Base-by-base conservation (phyloP, 2,329 filamentous ascomycete genomes). In the Calcarisporium arbuscula region DNA sequence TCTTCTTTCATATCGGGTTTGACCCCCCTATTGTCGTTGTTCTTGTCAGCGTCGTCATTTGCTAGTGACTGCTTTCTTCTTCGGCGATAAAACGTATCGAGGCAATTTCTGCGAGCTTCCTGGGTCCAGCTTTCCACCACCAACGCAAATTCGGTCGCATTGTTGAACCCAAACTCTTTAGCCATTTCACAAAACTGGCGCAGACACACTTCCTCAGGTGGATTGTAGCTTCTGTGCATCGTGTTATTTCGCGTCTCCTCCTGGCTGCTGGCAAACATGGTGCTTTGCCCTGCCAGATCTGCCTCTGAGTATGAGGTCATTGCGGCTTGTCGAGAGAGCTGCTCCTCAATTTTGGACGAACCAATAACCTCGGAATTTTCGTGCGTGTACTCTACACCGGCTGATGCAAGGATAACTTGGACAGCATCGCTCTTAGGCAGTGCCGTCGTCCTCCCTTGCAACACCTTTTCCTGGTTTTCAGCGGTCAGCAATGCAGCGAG, bases 361-460 rank as follows among this genome's bases (percentile, higher is more conserved):
- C 92, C 92, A 37, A 98, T 77, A 11, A 98, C 89, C 59, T 98
- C 89, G 2, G 85, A 87, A 54, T 98, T 98, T 48, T 96, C 85
- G 53, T 98, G 92, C 0, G 88, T 94, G 56, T 98, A 98, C 51
- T 92, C 81, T 1, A 98, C 89, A 3, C 92, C 92, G 0, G 85
- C 88, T 7, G 81, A 78, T 4, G 85, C 79, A 2, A 98, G 74
- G 42, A 98, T 96, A 3, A 88, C 92, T 47, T 90, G 83, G 20
- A 96, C 74, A 0, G 86, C 82, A 49, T 96, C 86, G 30, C 72
- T 80, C 47, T 68, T 70, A 5, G 61, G 55, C 32, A 60, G 66
- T 18, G 53, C 54, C 8, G 53, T 49, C 37, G 60, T 66, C 32
- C 49, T 45, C 6, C 54, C 46, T 22, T 60, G 51, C 20, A 56